Base-by-base conservation (phyloP, 352 stramenopile species). In the Globisporangium heterothallicum region DNA sequence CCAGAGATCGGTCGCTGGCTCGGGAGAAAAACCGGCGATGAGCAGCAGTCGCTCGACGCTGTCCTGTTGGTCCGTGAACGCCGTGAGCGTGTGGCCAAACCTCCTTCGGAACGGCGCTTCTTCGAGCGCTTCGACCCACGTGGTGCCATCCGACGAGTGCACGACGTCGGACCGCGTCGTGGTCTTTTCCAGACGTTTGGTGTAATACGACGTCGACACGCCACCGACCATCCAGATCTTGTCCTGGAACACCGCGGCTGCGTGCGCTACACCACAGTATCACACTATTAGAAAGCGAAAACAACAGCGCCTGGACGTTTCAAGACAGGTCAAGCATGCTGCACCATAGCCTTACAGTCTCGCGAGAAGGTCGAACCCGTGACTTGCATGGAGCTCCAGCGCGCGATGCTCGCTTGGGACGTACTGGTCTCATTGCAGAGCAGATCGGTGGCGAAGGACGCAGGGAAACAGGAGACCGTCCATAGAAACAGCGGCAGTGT, bases 1-100 rank as follows among this genome's bases (percentile, higher is more conserved):
- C 82, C 82, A 93, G 38, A 91, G 72, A 59, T 93, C 82, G 8
- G 66, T 86, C 29, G 78, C 76, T 26, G 82, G 71, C 19, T 86
- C 77, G 3, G 82, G 82, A n/a, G 73, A 83, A 63, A 91, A 93
- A 2, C 82, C 82, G 4, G 64, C 82, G 26, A 90, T 35, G 38
- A 92, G 46, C 19, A 80, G 62, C 27, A 92, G 64, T 19, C 75
- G 66, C 53, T 89, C 74, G 19, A 69, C 24, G 0, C 63, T 51
- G 42, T 87, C 79, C 14, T 45, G 74, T 3, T 53, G 50, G 48
- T 88, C 77, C 0, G 45, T 70, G 46, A 93, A 93, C 6, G 73
- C 27, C 6, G 68, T 79, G 29, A 93, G 70, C 8, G 74, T 70
- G 56, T 92, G 80, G n/a, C 76, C 83, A 54, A 72, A 93, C 21